Percentiles rank a stretch among this genome's conserved stretches.
Evolutionary conservation across 768 basidiomycete species (phyloP).

Genomic region (Boletus huronensis): DNA sequence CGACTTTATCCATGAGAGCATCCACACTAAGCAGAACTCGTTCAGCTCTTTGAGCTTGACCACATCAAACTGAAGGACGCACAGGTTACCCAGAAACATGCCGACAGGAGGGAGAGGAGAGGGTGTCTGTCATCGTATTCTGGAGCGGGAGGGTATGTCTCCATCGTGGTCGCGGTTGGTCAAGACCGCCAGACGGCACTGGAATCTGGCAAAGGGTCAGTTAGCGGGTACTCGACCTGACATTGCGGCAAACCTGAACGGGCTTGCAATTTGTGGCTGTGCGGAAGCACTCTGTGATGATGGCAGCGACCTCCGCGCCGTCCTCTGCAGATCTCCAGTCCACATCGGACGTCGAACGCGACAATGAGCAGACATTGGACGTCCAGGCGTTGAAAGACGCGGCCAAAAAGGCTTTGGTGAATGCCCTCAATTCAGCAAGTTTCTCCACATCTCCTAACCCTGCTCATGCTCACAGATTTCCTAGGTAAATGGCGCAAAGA

Average conservation of each 20-base stretch:
- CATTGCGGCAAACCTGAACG: background rate
- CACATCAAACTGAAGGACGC: conserved; percentile 32
- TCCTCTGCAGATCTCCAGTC: conserved; percentile 37
- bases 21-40: conserved; percentile 55
- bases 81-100: conserved; percentile 84
- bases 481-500: conserved; percentile 91
- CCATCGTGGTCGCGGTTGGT: conserved; percentile 24
- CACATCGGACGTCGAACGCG: conserved; percentile 29
- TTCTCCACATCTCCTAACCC: background rate
- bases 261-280: conserved; percentile 31
- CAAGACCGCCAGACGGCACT: background rate
- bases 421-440: conserved; percentile 77
- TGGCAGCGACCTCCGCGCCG: conserved; percentile 27
- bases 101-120: conserved; percentile 70
- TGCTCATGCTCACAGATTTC: conserved; percentile 8
- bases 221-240: background rate
- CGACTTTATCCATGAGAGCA: conserved; percentile 72
- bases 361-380: conserved; percentile 47
- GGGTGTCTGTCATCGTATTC: conserved; percentile 54
- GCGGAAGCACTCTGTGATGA: conserved; percentile 17
- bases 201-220: background rate
- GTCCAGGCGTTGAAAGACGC: conserved; percentile 70
- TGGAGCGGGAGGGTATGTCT: conserved; percentile 13
- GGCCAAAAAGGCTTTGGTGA: conserved; percentile 75
- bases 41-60: conserved; percentile 2